Evolutionary conservation across 306 rosid genomes (phyloP).

Genomic region (Bauhinia variegata): DNA sequence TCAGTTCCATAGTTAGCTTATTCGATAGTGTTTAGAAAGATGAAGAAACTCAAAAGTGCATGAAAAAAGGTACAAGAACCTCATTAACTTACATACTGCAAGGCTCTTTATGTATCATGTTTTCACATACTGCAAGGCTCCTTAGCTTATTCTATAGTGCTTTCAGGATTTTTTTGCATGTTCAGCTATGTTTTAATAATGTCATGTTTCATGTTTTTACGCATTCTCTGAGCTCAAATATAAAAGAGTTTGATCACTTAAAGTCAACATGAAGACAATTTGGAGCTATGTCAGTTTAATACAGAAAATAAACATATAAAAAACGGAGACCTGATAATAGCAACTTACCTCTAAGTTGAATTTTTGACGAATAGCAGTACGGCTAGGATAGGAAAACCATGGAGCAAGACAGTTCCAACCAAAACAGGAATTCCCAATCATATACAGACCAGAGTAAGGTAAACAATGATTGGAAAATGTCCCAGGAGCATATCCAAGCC

Average conservation of each 20-base stretch:
- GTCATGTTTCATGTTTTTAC: not conserved
- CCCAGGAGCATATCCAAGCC: constrained; percentile 73
- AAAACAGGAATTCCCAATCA: constrained; percentile 70
- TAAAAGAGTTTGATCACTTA: not conserved
- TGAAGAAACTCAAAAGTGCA: too few relatives aligned
- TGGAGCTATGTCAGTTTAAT: not conserved
- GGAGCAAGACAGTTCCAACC: constrained; percentile 90
- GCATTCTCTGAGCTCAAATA: constrained; percentile 18
- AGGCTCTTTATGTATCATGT: too few relatives aligned
- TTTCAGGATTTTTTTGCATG: not conserved
- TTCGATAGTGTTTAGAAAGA: constrained; percentile 10
- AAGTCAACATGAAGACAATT: not conserved
- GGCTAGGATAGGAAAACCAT: constrained; percentile 74
- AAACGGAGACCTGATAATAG: constrained; percentile 8
- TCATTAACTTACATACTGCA: too few relatives aligned
- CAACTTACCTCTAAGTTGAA: constrained; percentile 89
- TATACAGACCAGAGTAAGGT: constrained; percentile 70
- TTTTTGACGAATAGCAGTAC: constrained; percentile 79
- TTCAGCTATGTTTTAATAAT: not conserved
- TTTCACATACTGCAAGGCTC: too few relatives aligned
- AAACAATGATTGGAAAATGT: constrained; percentile 74
- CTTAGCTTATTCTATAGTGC: too few relatives aligned
- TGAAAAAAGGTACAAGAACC: too few relatives aligned
- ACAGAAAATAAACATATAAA: not conserved
- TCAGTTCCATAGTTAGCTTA: not conserved